A percentile compares a stretch with the other conserved stretches of the same genome.
Conservation (phyloP, 148 eudicot genomes). For the Salicornia ramosissima region DNA sequence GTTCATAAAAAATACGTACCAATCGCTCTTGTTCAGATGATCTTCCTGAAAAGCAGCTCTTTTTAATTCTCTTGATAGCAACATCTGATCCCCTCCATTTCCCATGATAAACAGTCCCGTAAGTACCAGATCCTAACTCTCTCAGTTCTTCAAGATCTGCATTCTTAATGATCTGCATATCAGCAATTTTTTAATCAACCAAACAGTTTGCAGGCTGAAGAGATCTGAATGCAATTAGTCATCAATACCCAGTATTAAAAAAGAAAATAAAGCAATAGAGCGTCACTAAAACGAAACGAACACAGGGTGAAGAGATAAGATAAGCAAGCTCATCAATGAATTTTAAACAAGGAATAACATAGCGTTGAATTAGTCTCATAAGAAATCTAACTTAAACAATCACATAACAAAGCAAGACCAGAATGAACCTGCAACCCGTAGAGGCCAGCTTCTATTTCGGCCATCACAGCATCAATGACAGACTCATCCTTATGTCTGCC, state of each 20-base stretch:
- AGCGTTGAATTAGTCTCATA: neutral
- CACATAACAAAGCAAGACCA: neutral
- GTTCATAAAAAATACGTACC: constrained; percentile 39
- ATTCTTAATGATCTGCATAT: constrained; percentile 69
- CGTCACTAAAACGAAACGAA: constrained; percentile 10
- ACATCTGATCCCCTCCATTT: constrained; percentile 97
- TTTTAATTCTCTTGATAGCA: constrained; percentile 91
- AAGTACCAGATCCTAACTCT: constrained; percentile 94
- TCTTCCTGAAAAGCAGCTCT: constrained; percentile 89
- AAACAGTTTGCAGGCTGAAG: constrained; percentile 11
- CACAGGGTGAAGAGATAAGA: neutral
- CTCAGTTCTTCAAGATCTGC: constrained; percentile 85
- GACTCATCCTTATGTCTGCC: constrained; percentile 40
- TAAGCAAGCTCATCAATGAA: neutral
- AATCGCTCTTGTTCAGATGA: constrained; percentile 85
- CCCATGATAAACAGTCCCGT: constrained; percentile 95
- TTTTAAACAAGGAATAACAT: neutral
- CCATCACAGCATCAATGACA: constrained; percentile 71
- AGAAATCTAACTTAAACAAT: neutral
- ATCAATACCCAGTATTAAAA: neutral
- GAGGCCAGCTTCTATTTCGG: constrained; percentile 85
- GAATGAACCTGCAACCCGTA: constrained; percentile 76
- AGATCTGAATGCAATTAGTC: neutral
- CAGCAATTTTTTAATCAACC: constrained; percentile 18
- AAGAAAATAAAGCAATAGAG: neutral